Conservation (phyloP, 805 yeast species). For the Saccharomyces kudriavzevii region DNA sequence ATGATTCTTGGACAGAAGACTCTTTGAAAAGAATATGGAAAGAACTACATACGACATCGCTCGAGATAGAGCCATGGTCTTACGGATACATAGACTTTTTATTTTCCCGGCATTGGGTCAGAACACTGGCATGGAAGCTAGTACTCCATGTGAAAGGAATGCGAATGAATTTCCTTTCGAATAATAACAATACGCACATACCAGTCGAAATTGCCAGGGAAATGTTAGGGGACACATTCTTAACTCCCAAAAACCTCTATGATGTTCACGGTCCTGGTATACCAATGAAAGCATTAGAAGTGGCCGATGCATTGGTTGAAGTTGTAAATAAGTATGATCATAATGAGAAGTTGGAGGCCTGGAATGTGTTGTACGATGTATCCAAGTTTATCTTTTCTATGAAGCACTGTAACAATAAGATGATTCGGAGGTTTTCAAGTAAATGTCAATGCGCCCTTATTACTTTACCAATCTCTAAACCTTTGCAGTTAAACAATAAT, state of each 20-base stretch:
- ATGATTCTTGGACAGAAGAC: background rate
- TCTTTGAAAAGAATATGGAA: background rate
- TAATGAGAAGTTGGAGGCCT: background rate
- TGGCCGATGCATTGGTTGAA: background rate
- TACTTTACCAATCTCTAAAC: background rate
- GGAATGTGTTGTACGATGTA: background rate
- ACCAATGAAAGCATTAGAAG: background rate
- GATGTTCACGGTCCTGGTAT: background rate
- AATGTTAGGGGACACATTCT: background rate
- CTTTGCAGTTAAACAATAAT: background rate
- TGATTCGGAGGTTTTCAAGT: background rate
- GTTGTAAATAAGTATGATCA: background rate
- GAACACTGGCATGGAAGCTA: background rate
- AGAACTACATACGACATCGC: background rate
- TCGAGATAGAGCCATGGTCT: background rate
- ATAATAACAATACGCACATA: background rate
- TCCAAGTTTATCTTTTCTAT: background rate
- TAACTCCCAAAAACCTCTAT: background rate
- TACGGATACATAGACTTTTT: background rate
- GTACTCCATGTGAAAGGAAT: background rate
- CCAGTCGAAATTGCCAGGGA: background rate
- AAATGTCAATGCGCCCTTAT: background rate
- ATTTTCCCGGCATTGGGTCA: background rate
- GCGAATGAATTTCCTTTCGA: background rate
- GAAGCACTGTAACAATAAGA: background rate